These are phyloP conservation scores for Didymosphaeria variabile DNA, from an alignment of 2,329 filamentous ascomycete species.

Conservation along the genomic window DNA sequence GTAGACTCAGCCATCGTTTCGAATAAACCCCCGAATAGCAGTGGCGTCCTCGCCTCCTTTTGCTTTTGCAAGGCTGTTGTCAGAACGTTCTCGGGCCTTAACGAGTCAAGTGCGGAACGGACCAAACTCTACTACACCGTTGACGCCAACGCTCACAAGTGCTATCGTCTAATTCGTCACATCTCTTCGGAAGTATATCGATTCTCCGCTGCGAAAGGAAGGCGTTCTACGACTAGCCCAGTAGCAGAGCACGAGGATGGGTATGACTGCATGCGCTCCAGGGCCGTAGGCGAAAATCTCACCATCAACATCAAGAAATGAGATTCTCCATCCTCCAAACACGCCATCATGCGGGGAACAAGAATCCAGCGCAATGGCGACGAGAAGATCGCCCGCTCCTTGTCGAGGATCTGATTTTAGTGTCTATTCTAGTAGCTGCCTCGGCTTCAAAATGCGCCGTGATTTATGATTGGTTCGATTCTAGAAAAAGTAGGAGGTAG, in stretches of 20 bases:
- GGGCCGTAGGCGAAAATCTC: conserved; percentile 2
- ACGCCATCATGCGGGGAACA: conserved; percentile 4
- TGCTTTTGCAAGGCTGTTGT: neutral
- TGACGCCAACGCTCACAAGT: neutral
- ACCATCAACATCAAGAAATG: neutral
- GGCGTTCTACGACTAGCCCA: neutral
- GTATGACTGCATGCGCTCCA: neutral
- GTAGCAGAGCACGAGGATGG: neutral
- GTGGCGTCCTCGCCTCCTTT: conserved; percentile 1
- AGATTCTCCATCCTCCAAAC: neutral
- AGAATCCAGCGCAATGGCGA: neutral
- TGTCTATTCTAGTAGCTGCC: conserved; percentile 2
- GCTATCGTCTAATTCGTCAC: neutral
- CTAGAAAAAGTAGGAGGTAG: neutral
- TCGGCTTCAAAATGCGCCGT: neutral
- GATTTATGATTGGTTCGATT: neutral
- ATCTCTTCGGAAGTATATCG: neutral
- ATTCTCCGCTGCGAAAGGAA: neutral
- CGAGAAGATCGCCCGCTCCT: neutral
- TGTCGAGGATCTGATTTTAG: neutral
- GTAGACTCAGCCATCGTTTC: conserved; percentile 3
- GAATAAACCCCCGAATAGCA: neutral
- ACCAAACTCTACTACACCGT: neutral
- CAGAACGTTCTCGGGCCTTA: neutral
- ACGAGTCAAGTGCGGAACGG: neutral